Percentiles rank a stretch among this genome's conserved stretches.
phyloP scores from a whole-genome alignment of 148 eudicot species.

The Nepenthes mirabilis region DNA sequence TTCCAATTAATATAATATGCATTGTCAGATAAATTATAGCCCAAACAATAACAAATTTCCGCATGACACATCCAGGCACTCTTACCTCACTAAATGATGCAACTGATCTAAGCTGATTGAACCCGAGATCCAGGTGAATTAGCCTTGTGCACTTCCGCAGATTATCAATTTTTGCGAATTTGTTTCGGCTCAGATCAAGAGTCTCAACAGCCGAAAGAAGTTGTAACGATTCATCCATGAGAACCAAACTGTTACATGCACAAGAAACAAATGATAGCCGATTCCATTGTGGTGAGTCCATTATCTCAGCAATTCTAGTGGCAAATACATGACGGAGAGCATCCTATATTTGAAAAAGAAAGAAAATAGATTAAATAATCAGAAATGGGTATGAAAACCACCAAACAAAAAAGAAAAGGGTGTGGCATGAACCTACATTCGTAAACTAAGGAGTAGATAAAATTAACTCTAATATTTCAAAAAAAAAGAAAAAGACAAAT shows the following conservation, averaged over 20 bases:
- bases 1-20: too few species aligned
- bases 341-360: slow-evolving; percentile 36
- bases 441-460: too few species aligned
- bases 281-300: slow-evolving; percentile 83
- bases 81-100: slow-evolving; percentile 64
- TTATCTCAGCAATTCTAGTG: slow-evolving; percentile 86
- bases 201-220: slow-evolving; percentile 85
- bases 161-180: slow-evolving; percentile 83
- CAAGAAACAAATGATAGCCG: slow-evolving; percentile 81
- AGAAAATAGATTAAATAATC: not conserved
- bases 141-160: slow-evolving; percentile 65
- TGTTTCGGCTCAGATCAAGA: slow-evolving; percentile 92
- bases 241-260: slow-evolving; percentile 71
- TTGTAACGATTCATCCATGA: slow-evolving; percentile 92
- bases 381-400: too few species aligned
- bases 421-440: too few species aligned
- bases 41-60: not conserved
- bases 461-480: too few species aligned
- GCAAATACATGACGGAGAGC: slow-evolving; percentile 91
- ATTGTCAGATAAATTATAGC: not conserved
- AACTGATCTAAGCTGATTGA: slow-evolving; percentile 76
- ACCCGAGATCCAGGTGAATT: slow-evolving; percentile 86
- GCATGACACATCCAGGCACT: not conserved
- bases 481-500: too few species aligned
- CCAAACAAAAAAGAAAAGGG: too few species aligned